Evolutionary conservation across 139 green algal species (phyloP).

Genomic region (Tetratostichococcus sp.): DNA sequence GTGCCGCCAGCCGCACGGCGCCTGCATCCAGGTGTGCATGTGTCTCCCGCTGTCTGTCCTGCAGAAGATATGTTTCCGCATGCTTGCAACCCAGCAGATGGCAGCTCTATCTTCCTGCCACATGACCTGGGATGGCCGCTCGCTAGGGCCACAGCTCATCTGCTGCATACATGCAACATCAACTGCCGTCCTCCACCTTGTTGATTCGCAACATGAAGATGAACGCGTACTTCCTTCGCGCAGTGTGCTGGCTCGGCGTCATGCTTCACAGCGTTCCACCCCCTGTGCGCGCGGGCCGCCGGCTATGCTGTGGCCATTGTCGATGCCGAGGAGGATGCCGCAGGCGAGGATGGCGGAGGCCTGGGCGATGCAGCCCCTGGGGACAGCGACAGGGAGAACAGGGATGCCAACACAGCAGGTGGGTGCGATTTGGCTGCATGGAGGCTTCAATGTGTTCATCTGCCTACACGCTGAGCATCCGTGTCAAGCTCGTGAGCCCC

Average conservation of each 20-base stretch:
- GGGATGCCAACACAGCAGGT: neutral
- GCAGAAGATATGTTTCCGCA: no score
- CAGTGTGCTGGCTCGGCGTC: constrained; percentile 45
- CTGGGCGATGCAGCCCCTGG: neutral
- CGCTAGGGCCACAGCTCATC: no score
- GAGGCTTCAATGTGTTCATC: no score
- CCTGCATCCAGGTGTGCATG: constrained; percentile 47
- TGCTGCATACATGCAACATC: no score
- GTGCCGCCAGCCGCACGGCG: constrained; percentile 68
- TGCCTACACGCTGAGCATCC: no score
- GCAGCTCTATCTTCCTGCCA: no score
- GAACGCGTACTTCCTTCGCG: neutral
- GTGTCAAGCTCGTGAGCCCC: no score
- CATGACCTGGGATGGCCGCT: no score
- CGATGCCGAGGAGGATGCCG: neutral
- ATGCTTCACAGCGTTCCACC: constrained; percentile 75
- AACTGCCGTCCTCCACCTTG: no score
- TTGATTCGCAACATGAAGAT: no score
- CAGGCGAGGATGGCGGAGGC: neutral
- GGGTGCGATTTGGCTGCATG: no score
- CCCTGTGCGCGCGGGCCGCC: constrained; percentile 60
- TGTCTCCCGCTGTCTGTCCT: neutral
- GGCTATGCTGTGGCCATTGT: constrained; percentile 24
- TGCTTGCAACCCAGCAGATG: no score
- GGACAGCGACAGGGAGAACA: neutral